Percentiles rank a stretch among this genome's conserved stretches.
Conservation (phyloP, 805 yeast genomes). For the Torulaspora maleeae region DNA sequence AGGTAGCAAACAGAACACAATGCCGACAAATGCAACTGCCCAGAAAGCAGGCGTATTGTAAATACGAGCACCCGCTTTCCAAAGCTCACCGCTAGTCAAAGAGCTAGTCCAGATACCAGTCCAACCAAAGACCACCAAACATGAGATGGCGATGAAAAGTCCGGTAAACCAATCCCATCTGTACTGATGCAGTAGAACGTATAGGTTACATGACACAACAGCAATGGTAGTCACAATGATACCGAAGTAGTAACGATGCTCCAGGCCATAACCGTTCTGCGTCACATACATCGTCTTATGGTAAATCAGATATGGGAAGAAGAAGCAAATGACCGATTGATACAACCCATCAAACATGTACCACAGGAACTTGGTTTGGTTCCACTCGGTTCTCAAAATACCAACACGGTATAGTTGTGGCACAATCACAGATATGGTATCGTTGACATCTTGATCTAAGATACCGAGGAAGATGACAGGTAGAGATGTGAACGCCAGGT, state of each 20-base stretch:
- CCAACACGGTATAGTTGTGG: slow-evolving; percentile 76
- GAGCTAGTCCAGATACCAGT: slow-evolving; percentile 73
- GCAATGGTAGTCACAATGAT: slow-evolving; percentile 61
- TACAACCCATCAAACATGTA: slow-evolving; percentile 75
- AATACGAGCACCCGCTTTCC: slow-evolving; percentile 58
- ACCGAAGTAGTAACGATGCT: slow-evolving; percentile 73
- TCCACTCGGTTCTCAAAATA: slow-evolving; percentile 68
- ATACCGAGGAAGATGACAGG: slow-evolving; percentile 76
- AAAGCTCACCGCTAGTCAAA: slow-evolving; percentile 51
- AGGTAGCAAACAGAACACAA: slow-evolving; percentile 60
- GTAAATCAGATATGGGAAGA: slow-evolving; percentile 62
- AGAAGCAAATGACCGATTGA: slow-evolving; percentile 68
- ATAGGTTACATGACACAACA: slow-evolving; percentile 60
- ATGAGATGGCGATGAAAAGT: slow-evolving; percentile 52
- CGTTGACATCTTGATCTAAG: slow-evolving; percentile 76
- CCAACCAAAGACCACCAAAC: slow-evolving; percentile 64
- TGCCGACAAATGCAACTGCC: slow-evolving; percentile 65
- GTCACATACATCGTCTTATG: slow-evolving; percentile 42
- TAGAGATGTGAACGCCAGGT: slow-evolving; percentile 75
- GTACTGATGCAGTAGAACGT: slow-evolving; percentile 61
- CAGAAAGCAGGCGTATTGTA: slow-evolving; percentile 61
- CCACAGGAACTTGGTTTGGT: slow-evolving; percentile 59
- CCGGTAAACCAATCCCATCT: slow-evolving; percentile 79
- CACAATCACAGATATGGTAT: slow-evolving; percentile 60
- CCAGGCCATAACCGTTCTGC: slow-evolving; percentile 52